Evolutionary conservation across 164 flowering plant genomes (phyloP).

Genomic region (Umbilicus rupestris): DNA sequence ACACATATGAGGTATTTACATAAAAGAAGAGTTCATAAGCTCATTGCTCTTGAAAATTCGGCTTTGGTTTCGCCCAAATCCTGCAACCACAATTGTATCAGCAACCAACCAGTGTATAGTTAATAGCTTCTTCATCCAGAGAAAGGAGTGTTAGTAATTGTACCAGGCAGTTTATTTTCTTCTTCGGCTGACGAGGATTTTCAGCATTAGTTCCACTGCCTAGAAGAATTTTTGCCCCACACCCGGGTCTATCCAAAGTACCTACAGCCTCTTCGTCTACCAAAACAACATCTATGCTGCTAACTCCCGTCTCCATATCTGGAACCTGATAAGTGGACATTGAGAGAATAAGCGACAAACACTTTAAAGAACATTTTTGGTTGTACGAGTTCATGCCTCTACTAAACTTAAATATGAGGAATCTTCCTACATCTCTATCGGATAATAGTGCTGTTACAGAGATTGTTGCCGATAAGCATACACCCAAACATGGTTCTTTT

Average conservation of each 20-base stretch:
- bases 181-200: constrained; percentile 1
- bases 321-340: constrained; percentile 14
- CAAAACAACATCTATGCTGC: constrained; percentile 15
- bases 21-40: constrained; percentile 8
- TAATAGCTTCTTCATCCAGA: neutral
- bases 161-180: constrained; percentile 5
- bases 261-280: constrained; percentile 24
- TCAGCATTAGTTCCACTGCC: neutral
- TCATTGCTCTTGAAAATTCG: constrained; percentile 8
- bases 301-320: constrained; percentile 10
- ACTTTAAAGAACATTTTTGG: neutral
- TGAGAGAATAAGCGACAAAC: neutral
- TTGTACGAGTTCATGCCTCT: neutral
- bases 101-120: neutral
- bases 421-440: too few species aligned
- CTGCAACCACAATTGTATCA: constrained; percentile 6
- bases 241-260: constrained; percentile 12
- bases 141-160: neutral
- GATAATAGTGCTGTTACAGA: too few species aligned
- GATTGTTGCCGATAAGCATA: too few species aligned
- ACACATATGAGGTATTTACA: neutral
- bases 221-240: constrained; percentile 19
- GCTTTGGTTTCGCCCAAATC: neutral
- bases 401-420: neutral
- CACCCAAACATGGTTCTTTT: too few species aligned